These are phyloP conservation scores for Filobasidium floriforme DNA, from an alignment of 768 basidiomycete genomes.

Conservation along the genomic window DNA sequence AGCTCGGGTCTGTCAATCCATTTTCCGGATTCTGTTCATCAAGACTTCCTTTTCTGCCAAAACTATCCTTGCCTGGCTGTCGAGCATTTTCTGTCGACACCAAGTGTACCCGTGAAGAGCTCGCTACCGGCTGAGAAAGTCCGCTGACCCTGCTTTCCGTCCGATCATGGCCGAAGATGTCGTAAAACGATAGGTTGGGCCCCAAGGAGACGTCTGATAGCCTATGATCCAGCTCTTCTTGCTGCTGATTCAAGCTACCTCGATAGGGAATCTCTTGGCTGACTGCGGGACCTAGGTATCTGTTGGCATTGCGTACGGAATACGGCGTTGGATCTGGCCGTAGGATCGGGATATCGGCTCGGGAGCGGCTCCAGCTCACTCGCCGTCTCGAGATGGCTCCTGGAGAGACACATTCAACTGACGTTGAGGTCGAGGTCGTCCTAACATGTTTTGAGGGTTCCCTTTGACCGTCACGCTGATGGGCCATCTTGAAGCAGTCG, in stretches of 20 bases:
- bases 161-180: not conserved
- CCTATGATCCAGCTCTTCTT: not conserved
- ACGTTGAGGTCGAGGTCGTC: not conserved
- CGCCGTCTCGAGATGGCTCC: not conserved
- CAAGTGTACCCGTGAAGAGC: too few relatives aligned
- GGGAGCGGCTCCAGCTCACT: not conserved
- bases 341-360: not conserved
- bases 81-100: too few relatives aligned
- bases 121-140: too few relatives aligned
- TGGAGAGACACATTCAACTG: not conserved
- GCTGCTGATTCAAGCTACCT: not conserved
- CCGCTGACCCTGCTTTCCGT: too few relatives aligned
- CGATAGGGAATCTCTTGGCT: too few relatives aligned
- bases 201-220: not conserved
- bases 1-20: not conserved
- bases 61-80: too few relatives aligned
- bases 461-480: not conserved
- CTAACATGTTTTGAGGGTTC: not conserved
- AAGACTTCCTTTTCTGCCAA: not conserved
- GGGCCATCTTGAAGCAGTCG: too few relatives aligned
- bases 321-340: not conserved
- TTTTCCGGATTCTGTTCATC: not conserved
- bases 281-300: too few relatives aligned
- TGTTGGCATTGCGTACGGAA: too few relatives aligned
- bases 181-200: not conserved